Base-by-base conservation (phyloP, 2,329 filamentous ascomycete genomes). In the Purpureocillium lavendulum region DNA sequence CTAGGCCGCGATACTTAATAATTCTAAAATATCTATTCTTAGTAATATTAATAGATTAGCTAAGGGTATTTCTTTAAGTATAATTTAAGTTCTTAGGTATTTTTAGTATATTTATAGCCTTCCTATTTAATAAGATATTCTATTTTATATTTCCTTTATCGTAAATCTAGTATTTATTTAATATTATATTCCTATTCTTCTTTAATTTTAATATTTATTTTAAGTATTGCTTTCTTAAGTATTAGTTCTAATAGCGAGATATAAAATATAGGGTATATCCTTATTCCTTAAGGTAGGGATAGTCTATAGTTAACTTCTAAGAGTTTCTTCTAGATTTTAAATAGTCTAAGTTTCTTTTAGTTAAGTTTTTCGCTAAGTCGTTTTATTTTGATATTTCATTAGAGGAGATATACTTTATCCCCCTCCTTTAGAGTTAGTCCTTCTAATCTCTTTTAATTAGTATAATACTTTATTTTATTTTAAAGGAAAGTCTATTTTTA, bases 91-190 rank as follows among this genome's bases (percentile, higher is more conserved):
- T 53, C 17, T 28, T 45, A 53, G 43, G 40, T 49, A 40, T 50
- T 49, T 42, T 51, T 29, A 11, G 1, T 31, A 24, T 46, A 14
- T 21, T 21, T 15, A 28, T 48, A 49, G 7, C 39, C 18, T 48
- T 46, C 46, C 30, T 37, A 48, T 40, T 49, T 48, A 38, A 51
- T 36, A 18, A 49, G 16, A 18, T 49, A 50, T 43, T 45, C 21
- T 37, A 42, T 31, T 16, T n/a, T 16, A 26, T 36, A 7, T 13
- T 24, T 12, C 5, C 7, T 17, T 34, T 6, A n/a, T 17, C 18
- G 5, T 15, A 17, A 11, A 9, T 24, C 15, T 34, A 34, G 15
- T 14, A 29, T 17, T 29, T 44, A 24, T 41, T 38, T 26, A 41
- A 29, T 45, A 39, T n/a, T 39, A 33, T 36, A 41, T 42, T 30